These are phyloP conservation scores for Pythium insidiosum DNA, from an alignment of 352 stramenopile genomes.

Conservation along the genomic window DNA sequence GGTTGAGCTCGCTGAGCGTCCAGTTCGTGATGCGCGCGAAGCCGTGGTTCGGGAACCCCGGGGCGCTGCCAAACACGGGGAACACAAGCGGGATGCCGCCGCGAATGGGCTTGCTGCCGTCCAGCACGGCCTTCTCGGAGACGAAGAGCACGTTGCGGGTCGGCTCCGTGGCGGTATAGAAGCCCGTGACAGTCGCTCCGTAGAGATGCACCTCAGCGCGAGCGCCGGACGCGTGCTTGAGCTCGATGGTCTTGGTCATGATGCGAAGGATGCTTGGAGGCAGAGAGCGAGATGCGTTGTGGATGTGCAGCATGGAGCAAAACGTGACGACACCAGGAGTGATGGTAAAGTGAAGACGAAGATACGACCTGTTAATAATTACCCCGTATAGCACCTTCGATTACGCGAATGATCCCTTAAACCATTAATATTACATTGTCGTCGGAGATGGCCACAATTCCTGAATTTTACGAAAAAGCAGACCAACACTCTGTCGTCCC, in stretches of 20 bases:
- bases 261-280: too few relatives aligned
- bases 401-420: too few relatives aligned
- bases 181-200: conserved; percentile 89
- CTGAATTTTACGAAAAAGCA: too few relatives aligned
- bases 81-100: conserved; percentile 96
- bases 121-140: conserved; percentile 79
- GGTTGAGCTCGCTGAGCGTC: conserved; percentile 41
- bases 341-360: too few relatives aligned
- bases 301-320: too few relatives aligned
- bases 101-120: conserved; percentile 92
- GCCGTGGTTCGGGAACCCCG: conserved; percentile 91
- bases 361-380: too few relatives aligned
- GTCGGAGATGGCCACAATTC: too few relatives aligned
- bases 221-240: conserved; percentile 61
- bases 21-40: conserved; percentile 85
- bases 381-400: too few relatives aligned
- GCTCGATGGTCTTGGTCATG: conserved; percentile 24
- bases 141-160: conserved; percentile 90
- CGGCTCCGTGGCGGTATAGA: conserved; percentile 58
- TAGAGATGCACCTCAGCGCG: conserved; percentile 83
- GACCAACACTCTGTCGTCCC: too few relatives aligned
- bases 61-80: conserved; percentile 89
- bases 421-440: too few relatives aligned
- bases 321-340: too few relatives aligned
- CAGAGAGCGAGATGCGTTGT: too few relatives aligned